Evolutionary conservation across 768 basidiomycete genomes (phyloP).

Genomic region (Amanita pseudoporphyria): DNA sequence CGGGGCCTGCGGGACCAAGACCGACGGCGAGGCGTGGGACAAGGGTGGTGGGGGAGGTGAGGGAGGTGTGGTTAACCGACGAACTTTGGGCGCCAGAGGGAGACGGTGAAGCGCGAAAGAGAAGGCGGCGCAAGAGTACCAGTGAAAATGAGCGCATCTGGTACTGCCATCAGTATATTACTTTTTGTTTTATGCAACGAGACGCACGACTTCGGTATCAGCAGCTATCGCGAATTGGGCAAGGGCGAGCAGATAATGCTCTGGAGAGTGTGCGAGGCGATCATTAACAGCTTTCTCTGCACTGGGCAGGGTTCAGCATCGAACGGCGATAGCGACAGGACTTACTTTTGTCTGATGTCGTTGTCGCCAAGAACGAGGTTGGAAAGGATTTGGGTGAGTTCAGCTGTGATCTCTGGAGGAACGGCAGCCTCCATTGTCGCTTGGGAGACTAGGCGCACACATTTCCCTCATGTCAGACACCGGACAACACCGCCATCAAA

Average conservation of each 20-base stretch:
- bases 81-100: not conserved
- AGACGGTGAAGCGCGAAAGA: slow-evolving; percentile 57
- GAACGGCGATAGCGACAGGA: slow-evolving; percentile 1
- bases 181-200: slow-evolving; percentile 3
- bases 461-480: too few relatives aligned
- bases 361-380: slow-evolving; percentile 83
- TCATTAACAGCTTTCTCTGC: slow-evolving; percentile 81
- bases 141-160: too few relatives aligned
- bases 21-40: too few relatives aligned
- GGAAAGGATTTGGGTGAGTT: slow-evolving; percentile 76
- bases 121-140: slow-evolving; percentile 68
- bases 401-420: slow-evolving; percentile 60
- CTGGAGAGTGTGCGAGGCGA: slow-evolving; percentile 68
- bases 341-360: slow-evolving; percentile 64
- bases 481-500: too few relatives aligned
- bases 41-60: too few relatives aligned
- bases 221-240: slow-evolving; percentile 71
- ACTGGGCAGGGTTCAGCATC: slow-evolving; percentile 21
- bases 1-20: slow-evolving; percentile 10
- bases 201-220: slow-evolving; percentile 58
- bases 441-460: too few relatives aligned
- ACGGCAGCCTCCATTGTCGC: slow-evolving; percentile 37
- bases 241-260: slow-evolving; percentile 69
- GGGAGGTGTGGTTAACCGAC: too few relatives aligned
- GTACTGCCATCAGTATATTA: slow-evolving; percentile 43